Evolutionary conservation across 2,329 filamentous ascomycete species (phyloP), one percentile per base, ranked within the genome.

Genomic region (Xylariaceae sp.): DNA sequence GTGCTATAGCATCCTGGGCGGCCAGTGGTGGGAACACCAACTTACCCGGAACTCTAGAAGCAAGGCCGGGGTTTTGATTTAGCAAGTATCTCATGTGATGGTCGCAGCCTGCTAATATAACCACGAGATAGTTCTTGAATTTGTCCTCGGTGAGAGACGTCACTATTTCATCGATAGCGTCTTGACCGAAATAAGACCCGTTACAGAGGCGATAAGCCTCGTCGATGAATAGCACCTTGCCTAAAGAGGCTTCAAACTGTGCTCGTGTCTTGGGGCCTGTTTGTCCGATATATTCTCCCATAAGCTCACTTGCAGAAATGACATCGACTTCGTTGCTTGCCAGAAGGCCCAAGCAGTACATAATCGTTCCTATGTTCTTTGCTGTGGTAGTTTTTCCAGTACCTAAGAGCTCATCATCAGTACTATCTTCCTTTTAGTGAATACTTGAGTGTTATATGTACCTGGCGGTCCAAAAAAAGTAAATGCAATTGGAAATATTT

Each of bases 301-400:
- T 75, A 0, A 92, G 67, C 23, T 92, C 87, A 0, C 83, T 83
- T 0, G 86, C 84, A 0, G 88, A 91, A 39, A 78, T 81, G 50
- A 90, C 86, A 0, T 84, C 66, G 0, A 92, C 85, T 21, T 86
- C 80, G 0, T 76, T 77, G 0, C 75, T 75, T 0, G 81, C 72
- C 0, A 92, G 71, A 27, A 92, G 81, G 0, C 87, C 87, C 78
- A 91, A 82, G 60, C 91, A 84, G 64, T 89, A 91, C 62, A 83
- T 91, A 0, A 92, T 76, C 55, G 89, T 81, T 4, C 88, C 89
- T 79, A 92, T 89, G 56, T 86, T 88, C 15, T 79, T 74, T 0
- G 89, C 89, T 0, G 77, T 90, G 0, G 85, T 81, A 0, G 83
- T 87, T 60, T 87, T 87, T 0, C 84, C 84, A 0, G 84, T 86